phyloP scores from a whole-genome alignment of 306 rosid species.

The Dalbergia cochinchinensis region DNA sequence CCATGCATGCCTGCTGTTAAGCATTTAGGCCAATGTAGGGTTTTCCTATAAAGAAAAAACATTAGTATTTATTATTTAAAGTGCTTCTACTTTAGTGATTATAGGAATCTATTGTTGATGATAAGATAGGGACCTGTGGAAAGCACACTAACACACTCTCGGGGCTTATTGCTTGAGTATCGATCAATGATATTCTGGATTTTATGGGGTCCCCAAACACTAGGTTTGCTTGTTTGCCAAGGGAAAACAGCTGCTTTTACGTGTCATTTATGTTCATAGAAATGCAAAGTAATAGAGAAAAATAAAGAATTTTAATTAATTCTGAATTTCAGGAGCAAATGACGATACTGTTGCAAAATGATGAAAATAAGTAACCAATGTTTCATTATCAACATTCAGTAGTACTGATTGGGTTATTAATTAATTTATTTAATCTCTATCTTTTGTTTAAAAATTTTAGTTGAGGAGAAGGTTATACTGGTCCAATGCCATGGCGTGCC shows the following conservation, averaged over 20 bases:
- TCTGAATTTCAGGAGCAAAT: constrained; percentile 11
- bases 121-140: constrained; percentile 32
- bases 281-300: not conserved
- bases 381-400: not conserved
- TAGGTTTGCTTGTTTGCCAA: constrained; percentile 38
- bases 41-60: constrained; percentile 25
- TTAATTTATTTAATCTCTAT: no score
- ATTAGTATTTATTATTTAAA: constrained; percentile 24
- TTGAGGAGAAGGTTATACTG: no score
- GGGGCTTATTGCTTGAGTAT: not conserved
- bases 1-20: constrained; percentile 38
- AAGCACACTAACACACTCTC: not conserved
- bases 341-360: not conserved
- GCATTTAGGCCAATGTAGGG: constrained; percentile 37
- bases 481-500: no score
- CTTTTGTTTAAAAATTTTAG: no score
- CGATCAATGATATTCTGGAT: constrained; percentile 39
- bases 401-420: not conserved
- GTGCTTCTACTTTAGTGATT: constrained; percentile 39
- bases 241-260: constrained; percentile 2
- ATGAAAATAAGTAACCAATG: not conserved
- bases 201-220: constrained; percentile 41
- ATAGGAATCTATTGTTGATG: constrained; percentile 38
- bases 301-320: no score
- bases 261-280: not conserved